Conservation (phyloP, 164 flowering plant genomes). For the Nymphaea thermarum region DNA sequence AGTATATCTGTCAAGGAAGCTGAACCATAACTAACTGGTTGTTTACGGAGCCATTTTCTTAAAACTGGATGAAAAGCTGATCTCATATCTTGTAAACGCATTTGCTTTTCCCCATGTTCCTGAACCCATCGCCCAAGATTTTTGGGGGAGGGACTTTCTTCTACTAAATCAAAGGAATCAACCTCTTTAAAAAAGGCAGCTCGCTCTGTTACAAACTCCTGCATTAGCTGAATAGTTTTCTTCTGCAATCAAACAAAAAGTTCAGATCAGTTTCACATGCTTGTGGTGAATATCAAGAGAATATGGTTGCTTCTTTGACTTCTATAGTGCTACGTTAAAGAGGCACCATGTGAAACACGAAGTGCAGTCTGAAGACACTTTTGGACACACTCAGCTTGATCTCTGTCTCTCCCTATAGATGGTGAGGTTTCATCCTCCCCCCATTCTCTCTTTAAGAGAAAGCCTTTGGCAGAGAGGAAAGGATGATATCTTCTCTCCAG, state of each 20-base stretch:
- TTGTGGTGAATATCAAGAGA: background rate
- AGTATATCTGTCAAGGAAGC: background rate
- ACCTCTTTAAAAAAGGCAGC: conserved; percentile 74
- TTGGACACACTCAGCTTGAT: no score
- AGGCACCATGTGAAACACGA: background rate
- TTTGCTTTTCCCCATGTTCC: background rate
- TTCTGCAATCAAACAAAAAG: conserved; percentile 23
- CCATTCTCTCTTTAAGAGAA: no score
- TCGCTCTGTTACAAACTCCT: conserved; percentile 52
- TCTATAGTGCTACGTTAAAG: background rate
- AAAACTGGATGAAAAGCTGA: background rate
- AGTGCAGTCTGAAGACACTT: background rate
- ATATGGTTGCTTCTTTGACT: background rate
- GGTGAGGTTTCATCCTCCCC: no score
- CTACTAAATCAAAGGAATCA: conserved; percentile 72
- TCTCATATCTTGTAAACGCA: background rate
- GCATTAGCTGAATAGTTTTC: conserved; percentile 25
- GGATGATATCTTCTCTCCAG: no score
- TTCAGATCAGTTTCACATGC: background rate
- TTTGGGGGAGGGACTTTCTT: conserved; percentile 96
- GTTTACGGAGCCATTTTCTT: background rate
- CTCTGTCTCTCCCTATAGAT: no score
- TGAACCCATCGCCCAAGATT: conserved; percentile 46
- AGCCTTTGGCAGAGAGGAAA: no score
- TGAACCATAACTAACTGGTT: background rate